Evolutionary conservation across 331 rosid genomes (phyloP).

Genomic region (Quercus tomentella): DNA sequence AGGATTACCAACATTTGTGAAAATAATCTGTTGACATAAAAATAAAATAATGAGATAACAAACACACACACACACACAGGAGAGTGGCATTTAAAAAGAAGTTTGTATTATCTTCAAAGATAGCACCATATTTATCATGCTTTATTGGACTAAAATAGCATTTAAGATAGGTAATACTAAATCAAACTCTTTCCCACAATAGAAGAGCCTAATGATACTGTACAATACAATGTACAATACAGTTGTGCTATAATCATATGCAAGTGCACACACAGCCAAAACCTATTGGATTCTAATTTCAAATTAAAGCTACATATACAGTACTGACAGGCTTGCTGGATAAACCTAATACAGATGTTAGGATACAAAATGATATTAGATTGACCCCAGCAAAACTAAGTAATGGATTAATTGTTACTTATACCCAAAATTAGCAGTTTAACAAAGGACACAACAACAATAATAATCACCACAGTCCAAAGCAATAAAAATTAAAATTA

Average conservation of each 20-base stretch:
- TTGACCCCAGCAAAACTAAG: too few relatives aligned
- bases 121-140: not conserved
- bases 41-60: conserved; percentile 10
- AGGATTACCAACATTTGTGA: conserved; percentile 97
- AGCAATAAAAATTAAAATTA: too few relatives aligned
- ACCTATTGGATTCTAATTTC: not conserved
- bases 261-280: not conserved
- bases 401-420: too few relatives aligned
- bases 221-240: not conserved
- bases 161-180: not conserved
- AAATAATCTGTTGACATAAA: conserved; percentile 63
- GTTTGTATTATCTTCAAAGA: not conserved
- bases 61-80: not conserved
- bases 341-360: not conserved
- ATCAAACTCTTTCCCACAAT: not conserved
- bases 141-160: not conserved
- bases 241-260: not conserved
- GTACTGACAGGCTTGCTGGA: not conserved
- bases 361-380: not conserved
- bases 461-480: too few relatives aligned
- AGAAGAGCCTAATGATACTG: not conserved
- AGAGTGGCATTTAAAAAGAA: not conserved
- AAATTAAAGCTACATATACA: not conserved
- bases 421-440: too few relatives aligned
- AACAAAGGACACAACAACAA: too few relatives aligned